Percentiles rank a stretch among this genome's conserved stretches.
Conservation (phyloP, 2,329 filamentous ascomycete genomes). For the Periconia sp. region DNA sequence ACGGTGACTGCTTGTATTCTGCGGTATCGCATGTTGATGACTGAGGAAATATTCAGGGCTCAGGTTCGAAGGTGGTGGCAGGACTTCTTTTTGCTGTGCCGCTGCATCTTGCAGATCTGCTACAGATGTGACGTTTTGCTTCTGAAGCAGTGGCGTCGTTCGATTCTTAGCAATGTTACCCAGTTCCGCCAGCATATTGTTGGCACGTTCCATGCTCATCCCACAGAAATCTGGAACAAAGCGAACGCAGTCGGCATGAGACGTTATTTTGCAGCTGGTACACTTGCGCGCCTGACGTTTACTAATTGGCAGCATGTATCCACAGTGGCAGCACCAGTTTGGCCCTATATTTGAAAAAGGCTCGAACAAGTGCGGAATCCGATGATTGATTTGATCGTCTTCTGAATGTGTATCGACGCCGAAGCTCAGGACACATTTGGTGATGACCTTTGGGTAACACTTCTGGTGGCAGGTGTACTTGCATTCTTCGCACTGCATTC, state of each 20-base stretch:
- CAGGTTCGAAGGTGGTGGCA: conserved; percentile 27
- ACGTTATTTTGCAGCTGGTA: conserved; percentile 89
- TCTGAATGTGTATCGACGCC: conserved; percentile 98
- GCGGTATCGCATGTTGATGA: conserved; percentile 30
- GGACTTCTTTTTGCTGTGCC: no score
- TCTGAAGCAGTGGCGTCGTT: conserved; percentile 44
- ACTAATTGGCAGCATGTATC: conserved; percentile 91
- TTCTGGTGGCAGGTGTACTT: conserved; percentile 99
- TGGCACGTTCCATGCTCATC: conserved; percentile 97
- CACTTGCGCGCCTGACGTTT: conserved; percentile 95
- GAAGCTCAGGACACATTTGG: conserved; percentile 99
- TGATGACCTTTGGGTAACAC: conserved; percentile 94
- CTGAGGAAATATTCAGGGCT: conserved; percentile 37
- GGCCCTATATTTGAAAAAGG: conserved; percentile 95
- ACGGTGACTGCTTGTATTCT: conserved; percentile 44
- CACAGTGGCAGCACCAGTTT: conserved; percentile 99
- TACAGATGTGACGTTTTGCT: conserved; percentile 49
- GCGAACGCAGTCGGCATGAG: conserved; percentile 88
- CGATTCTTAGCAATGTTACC: conserved; percentile 74
- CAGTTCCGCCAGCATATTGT: conserved; percentile 87
- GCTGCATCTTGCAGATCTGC: conserved; percentile 34
- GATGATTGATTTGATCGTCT: conserved; percentile 99
- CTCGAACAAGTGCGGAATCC: conserved; percentile 95
- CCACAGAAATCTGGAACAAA: conserved; percentile 98
- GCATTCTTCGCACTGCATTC: conserved; percentile 99